Percentiles rank a stretch among this genome's conserved stretches.
Evolutionary conservation across 805 yeast genomes (phyloP).

Genomic region (Candida multigemmis): DNA sequence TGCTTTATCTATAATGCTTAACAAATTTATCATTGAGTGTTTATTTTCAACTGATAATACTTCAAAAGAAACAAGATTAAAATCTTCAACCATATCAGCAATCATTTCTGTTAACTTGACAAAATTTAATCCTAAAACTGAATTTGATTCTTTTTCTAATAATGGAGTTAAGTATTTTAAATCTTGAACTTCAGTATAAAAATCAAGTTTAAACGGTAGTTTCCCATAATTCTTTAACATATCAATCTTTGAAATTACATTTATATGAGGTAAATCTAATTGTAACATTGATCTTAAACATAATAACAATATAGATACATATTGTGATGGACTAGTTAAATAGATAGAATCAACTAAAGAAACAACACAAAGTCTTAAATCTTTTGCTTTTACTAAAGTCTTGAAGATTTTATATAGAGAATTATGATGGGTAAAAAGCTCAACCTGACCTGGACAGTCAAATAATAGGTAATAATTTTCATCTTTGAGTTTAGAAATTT

Average conservation of each 20-base stretch:
- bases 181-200: conserved; percentile 89
- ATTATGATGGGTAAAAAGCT: conserved; percentile 82
- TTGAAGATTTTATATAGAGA: conserved; percentile 64
- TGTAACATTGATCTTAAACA: conserved; percentile 90
- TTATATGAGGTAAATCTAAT: conserved; percentile 85
- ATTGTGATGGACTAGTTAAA: conserved; percentile 80
- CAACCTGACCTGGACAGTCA: conserved; percentile 98
- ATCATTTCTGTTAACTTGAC: conserved; percentile 66
- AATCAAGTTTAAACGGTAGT: conserved; percentile 74
- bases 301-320: conserved; percentile 69
- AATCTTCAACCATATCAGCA: conserved; percentile 80
- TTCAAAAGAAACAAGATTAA: conserved; percentile 78
- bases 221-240: conserved; percentile 67
- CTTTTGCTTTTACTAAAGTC: conserved; percentile 43
- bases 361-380: conserved; percentile 74
- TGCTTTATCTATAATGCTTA: conserved; percentile 78
- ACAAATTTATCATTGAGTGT: conserved; percentile 76
- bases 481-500: conserved; percentile 49
- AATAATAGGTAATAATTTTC: conserved; percentile 65
- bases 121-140: conserved; percentile 51
- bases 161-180: conserved; percentile 57
- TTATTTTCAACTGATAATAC: conserved; percentile 90
- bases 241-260: conserved; percentile 89
- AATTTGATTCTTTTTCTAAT: conserved; percentile 64
- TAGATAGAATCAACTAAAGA: conserved; percentile 78